Evolutionary conservation across 2,329 filamentous ascomycete species (phyloP).

Genomic region (Monilinia laxa): DNA sequence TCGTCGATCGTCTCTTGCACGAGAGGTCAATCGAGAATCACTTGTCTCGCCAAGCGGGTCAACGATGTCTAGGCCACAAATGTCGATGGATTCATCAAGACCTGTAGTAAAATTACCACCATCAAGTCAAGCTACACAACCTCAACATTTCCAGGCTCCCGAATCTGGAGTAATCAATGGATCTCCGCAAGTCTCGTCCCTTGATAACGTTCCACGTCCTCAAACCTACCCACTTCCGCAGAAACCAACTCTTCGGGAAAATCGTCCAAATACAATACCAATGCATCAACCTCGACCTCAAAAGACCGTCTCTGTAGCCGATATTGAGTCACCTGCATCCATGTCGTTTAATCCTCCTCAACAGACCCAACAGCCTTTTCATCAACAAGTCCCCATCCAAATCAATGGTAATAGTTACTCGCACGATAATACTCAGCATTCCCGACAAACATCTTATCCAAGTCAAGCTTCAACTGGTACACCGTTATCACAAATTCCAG

Average conservation of each 20-base stretch:
- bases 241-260: constrained; percentile 59
- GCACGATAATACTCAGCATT: constrained; percentile 55
- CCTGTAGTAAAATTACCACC: constrained; percentile 85
- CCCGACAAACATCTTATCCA: constrained; percentile 66
- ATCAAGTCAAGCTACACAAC: constrained; percentile 35
- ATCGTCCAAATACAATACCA: constrained; percentile 54
- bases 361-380: constrained; percentile 81
- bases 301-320: constrained; percentile 88
- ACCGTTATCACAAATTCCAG: constrained; percentile 86
- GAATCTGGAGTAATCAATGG: constrained; percentile 36
- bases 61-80: constrained; percentile 66
- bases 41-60: constrained; percentile 81
- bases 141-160: constrained; percentile 37
- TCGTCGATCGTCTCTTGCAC: constrained; percentile 75
- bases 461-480: constrained; percentile 72
- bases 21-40: constrained; percentile 67
- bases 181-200: constrained; percentile 30
- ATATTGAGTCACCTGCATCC: constrained; percentile 76
- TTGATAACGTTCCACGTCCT: constrained; percentile 48
- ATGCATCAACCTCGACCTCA: constrained; percentile 96
- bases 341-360: constrained; percentile 57
- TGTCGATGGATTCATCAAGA: constrained; percentile 59
- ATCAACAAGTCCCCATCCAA: constrained; percentile 86
- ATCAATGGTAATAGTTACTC: constrained; percentile 58
- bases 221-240: constrained; percentile 59